phyloP scores from a whole-genome alignment of 257 asterid genomes.

The Thymus mandschuricus region DNA sequence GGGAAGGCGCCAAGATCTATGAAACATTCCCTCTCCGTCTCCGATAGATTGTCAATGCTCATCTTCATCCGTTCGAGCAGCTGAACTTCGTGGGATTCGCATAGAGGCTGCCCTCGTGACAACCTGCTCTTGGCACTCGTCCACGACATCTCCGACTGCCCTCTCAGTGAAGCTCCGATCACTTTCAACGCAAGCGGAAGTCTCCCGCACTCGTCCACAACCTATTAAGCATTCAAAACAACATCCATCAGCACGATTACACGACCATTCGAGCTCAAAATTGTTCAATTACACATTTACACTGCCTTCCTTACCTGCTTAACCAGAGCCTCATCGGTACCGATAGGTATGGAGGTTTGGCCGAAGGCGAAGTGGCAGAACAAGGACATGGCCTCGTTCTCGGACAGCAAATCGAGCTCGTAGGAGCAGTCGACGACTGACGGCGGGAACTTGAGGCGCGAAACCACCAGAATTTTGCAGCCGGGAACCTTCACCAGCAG shows the following conservation, averaged over 20 bases:
- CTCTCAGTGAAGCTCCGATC: slow-evolving; percentile 80
- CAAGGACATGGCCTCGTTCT: slow-evolving; percentile 74
- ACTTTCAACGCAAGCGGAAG: slow-evolving; percentile 94
- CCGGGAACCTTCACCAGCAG: slow-evolving; percentile 63
- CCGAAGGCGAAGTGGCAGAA: slow-evolving; percentile 89
- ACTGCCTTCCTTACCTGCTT: slow-evolving; percentile 53
- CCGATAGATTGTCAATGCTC: slow-evolving; percentile 75
- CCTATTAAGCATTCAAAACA: slow-evolving; percentile 39
- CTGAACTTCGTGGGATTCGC: slow-evolving; percentile 84
- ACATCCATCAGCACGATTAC: no score
- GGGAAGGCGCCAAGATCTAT: slow-evolving; percentile 87
- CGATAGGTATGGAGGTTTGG: slow-evolving; percentile 56
- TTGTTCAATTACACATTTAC: no score
- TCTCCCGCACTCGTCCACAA: slow-evolving; percentile 84
- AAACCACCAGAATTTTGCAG: slow-evolving; percentile 78
- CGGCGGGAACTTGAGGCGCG: slow-evolving; percentile 69
- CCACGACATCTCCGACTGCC: slow-evolving; percentile 86
- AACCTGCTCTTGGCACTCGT: slow-evolving; percentile 72
- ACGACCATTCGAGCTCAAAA: no score
- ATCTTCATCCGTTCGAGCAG: slow-evolving; percentile 78
- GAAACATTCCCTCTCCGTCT: slow-evolving; percentile 78
- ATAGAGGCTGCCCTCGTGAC: slow-evolving; percentile 66
- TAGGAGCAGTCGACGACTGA: slow-evolving; percentile 60
- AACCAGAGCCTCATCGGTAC: slow-evolving; percentile 53
- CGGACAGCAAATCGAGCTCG: slow-evolving; percentile 70